Percentiles rank a stretch among this genome's conserved stretches.
Conservation (phyloP, 1,139 yeast genomes). For the Scheffersomyces insectosa region DNA sequence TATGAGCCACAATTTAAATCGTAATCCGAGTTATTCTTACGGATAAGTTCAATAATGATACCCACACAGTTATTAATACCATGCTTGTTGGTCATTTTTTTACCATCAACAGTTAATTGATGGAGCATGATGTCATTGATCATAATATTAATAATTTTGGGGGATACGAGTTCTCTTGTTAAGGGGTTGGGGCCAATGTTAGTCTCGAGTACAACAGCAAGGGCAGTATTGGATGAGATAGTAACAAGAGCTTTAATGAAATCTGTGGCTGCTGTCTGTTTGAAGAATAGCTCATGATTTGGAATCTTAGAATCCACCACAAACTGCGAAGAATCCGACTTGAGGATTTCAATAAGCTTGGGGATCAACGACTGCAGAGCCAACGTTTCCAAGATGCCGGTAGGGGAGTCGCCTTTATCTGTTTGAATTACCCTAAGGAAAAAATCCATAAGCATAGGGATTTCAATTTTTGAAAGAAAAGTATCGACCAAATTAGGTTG, state of each 20-base stretch:
- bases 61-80: slow-evolving; percentile 51
- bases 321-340: slow-evolving; percentile 44
- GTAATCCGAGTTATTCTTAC: slow-evolving; percentile 51
- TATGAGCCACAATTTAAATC: slow-evolving; percentile 48
- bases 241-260: slow-evolving; percentile 91
- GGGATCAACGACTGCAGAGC: slow-evolving; percentile 52
- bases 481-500: slow-evolving; percentile 55
- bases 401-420: slow-evolving; percentile 64
- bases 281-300: slow-evolving; percentile 47
- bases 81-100: slow-evolving; percentile 37
- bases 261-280: slow-evolving; percentile 94
- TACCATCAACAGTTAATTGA: slow-evolving; percentile 13
- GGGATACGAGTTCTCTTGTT: slow-evolving; percentile 47
- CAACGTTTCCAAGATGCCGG: slow-evolving; percentile 58
- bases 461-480: slow-evolving; percentile 55
- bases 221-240: slow-evolving; percentile 71
- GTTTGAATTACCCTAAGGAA: slow-evolving; percentile 62
- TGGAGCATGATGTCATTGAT: slow-evolving; percentile 44
- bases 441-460: slow-evolving; percentile 59
- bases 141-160: slow-evolving; percentile 34
- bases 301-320: slow-evolving; percentile 24
- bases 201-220: slow-evolving; percentile 48
- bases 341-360: slow-evolving; percentile 51
- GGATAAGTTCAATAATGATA: slow-evolving; percentile 46
- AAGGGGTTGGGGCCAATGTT: slow-evolving; percentile 51